Conservation (phyloP, 768 basidiomycete genomes). For the Collybia mongolica region DNA sequence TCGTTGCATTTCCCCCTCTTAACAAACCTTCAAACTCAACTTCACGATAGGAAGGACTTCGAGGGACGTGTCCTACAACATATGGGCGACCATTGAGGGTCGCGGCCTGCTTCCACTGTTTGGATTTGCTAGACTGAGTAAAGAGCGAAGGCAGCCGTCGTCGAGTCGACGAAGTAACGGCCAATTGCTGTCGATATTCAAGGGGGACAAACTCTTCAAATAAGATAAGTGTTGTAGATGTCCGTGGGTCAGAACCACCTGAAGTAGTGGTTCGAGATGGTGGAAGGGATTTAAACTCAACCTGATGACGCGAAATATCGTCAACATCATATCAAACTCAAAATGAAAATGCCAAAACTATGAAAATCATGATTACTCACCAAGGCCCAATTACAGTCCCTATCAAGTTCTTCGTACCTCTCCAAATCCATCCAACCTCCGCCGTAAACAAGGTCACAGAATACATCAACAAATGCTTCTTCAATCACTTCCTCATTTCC, state of each 20-base stretch:
- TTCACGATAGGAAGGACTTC: slow-evolving; percentile 54
- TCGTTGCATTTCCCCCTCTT: slow-evolving; percentile 47
- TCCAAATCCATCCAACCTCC: slow-evolving; percentile 85
- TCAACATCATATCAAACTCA: neutral
- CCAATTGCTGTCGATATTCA: slow-evolving; percentile 80
- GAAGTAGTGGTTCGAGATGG: slow-evolving; percentile 30
- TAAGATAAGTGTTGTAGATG: slow-evolving; percentile 66
- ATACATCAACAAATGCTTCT: slow-evolving; percentile 86
- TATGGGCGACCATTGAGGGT: slow-evolving; percentile 81
- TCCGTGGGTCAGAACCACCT: slow-evolving; percentile 64
- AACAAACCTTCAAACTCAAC: slow-evolving; percentile 80
- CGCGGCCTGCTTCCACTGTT: slow-evolving; percentile 80
- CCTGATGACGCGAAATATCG: slow-evolving; percentile 35
- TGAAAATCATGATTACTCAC: slow-evolving; percentile 43
- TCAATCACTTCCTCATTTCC: slow-evolving; percentile 83
- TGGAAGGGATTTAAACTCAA: slow-evolving; percentile 85
- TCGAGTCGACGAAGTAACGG: slow-evolving; percentile 47
- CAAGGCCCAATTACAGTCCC: slow-evolving; percentile 91
- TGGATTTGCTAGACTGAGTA: slow-evolving; percentile 46
- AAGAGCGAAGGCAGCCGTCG: slow-evolving; percentile 74
- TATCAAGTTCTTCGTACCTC: slow-evolving; percentile 68
- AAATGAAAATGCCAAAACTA: neutral
- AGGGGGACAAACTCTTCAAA: slow-evolving; percentile 94
- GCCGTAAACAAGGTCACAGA: slow-evolving; percentile 78
- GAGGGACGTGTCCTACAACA: slow-evolving; percentile 58